Evolutionary conservation across 805 yeast genomes (phyloP).

Genomic region (Lipomyces japonicus): DNA sequence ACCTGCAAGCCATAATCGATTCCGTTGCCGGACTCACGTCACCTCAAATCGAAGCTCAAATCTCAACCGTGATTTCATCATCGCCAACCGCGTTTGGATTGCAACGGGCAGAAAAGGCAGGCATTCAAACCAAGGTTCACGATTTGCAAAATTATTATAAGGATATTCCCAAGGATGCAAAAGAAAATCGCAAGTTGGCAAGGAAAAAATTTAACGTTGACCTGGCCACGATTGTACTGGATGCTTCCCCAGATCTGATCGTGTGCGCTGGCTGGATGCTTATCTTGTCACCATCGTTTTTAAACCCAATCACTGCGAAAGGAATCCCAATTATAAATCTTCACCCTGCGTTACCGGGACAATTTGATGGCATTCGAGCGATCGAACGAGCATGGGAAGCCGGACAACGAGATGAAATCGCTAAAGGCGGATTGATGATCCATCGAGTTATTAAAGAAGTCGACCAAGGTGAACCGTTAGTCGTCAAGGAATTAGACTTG

Average conservation of each 20-base stretch:
- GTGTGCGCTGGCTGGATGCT: conserved; percentile 99
- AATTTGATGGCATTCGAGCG: conserved; percentile 95
- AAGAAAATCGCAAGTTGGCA: conserved; percentile 52
- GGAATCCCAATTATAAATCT: conserved; percentile 79
- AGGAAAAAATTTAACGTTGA: conserved; percentile 74
- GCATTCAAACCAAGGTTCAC: conserved; percentile 69
- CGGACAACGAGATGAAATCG: conserved; percentile 76
- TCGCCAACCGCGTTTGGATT: conserved; percentile 83
- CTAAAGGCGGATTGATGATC: conserved; percentile 90
- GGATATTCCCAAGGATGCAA: conserved; percentile 68
- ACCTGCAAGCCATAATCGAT: conserved; percentile 89
- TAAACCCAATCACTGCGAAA: conserved; percentile 58
- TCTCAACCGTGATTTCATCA: conserved; percentile 80
- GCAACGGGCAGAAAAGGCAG: conserved; percentile 64
- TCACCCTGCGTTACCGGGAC: conserved; percentile 97
- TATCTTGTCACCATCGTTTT: conserved; percentile 73
- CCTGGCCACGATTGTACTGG: conserved; percentile 64
- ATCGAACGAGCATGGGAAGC: conserved; percentile 95
- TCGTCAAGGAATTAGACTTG: conserved; percentile 74
- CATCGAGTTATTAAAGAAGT: conserved; percentile 96
- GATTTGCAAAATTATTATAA: conserved; percentile 68
- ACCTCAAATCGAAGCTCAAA: conserved; percentile 42
- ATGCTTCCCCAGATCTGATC: conserved; percentile 69
- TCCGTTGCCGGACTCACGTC: conserved; percentile 13
- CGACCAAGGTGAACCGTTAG: conserved; percentile 85